A percentile compares a stretch with the other conserved stretches of the same genome.
These are phyloP conservation scores for Candida insectalens DNA, from an alignment of 805 yeast genomes.

Conservation along the genomic window DNA sequence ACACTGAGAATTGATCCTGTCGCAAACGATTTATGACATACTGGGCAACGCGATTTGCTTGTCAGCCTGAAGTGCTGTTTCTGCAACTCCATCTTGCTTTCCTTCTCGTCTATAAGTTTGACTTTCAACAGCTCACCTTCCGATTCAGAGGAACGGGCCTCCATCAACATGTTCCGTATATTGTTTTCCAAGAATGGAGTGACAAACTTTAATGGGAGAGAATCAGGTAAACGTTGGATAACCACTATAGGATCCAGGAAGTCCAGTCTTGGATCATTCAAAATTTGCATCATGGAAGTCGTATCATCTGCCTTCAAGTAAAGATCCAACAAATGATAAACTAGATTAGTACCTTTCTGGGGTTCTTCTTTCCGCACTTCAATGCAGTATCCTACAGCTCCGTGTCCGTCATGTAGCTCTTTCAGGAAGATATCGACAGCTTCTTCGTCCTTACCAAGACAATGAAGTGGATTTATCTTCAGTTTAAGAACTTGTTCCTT, in stretches of 20 bases:
- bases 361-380: slow-evolving; percentile 30
- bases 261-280: slow-evolving; percentile 13
- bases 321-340: slow-evolving; percentile 40
- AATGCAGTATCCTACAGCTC: slow-evolving; percentile 56
- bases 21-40: slow-evolving; percentile 48
- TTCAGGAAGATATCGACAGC: slow-evolving; percentile 54
- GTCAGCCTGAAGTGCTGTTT: slow-evolving; percentile 27
- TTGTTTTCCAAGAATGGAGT: slow-evolving; percentile 34
- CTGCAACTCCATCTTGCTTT: slow-evolving; percentile 27
- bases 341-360: slow-evolving; percentile 30
- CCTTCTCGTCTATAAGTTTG: slow-evolving; percentile 35
- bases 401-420: slow-evolving; percentile 42
- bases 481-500: slow-evolving; percentile 25
- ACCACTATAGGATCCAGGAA: slow-evolving; percentile 25
- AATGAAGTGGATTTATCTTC: slow-evolving; percentile 47
- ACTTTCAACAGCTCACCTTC: slow-evolving; percentile 43
- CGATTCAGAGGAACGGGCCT: slow-evolving; percentile 31
- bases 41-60: slow-evolving; percentile 42
- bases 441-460: slow-evolving; percentile 49
- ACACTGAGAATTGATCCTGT: slow-evolving; percentile 35
- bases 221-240: slow-evolving; percentile 40
- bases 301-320: slow-evolving; percentile 17
- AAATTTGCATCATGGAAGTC: slow-evolving; percentile 20
- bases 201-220: slow-evolving; percentile 35
- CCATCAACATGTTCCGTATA: slow-evolving; percentile 30